Conservation (phyloP, 768 basidiomycete species). For the Obba rivulosa region DNA sequence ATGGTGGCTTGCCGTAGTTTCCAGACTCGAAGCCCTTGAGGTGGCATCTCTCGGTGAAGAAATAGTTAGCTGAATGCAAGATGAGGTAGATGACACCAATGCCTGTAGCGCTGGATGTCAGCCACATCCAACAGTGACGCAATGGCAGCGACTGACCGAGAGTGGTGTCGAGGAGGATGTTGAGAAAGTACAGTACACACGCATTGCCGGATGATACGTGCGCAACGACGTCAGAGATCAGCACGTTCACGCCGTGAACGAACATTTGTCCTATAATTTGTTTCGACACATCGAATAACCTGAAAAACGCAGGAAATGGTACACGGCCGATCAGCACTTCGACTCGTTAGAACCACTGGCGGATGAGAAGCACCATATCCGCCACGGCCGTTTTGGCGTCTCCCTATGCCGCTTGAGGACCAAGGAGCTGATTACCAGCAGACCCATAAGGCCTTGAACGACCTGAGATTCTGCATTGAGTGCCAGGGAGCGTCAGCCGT, state of each 20-base stretch:
- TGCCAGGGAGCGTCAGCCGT: not conserved
- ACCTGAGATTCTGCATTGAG: slow-evolving; percentile 36
- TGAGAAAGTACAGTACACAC: slow-evolving; percentile 89
- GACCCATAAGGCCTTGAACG: slow-evolving; percentile 85
- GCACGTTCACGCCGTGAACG: slow-evolving; percentile 72
- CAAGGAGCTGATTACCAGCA: slow-evolving; percentile 82
- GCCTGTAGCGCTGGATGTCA: slow-evolving; percentile 41
- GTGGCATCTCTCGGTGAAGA: slow-evolving; percentile 58
- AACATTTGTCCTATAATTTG: slow-evolving; percentile 85
- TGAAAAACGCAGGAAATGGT: slow-evolving; percentile 28
- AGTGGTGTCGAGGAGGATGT: slow-evolving; percentile 89
- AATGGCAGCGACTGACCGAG: slow-evolving; percentile 51
- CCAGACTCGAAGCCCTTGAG: slow-evolving; percentile 82
- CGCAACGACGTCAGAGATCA: slow-evolving; percentile 76
- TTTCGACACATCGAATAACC: slow-evolving; percentile 92
- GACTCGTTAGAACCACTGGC: not conserved
- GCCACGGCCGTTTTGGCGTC: slow-evolving; percentile 80
- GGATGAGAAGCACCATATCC: slow-evolving; percentile 65
- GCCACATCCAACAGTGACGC: not conserved
- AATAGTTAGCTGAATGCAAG: slow-evolving; percentile 56
- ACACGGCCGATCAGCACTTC: slow-evolving; percentile 1
- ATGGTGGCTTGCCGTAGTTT: slow-evolving; percentile 83
- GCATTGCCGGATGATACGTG: slow-evolving; percentile 71
- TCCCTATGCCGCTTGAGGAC: slow-evolving; percentile 89
- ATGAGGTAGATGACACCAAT: slow-evolving; percentile 77